These are phyloP conservation scores for Thraustochytrium sp. DNA, from an alignment of 352 stramenopile species.

Conservation along the genomic window DNA sequence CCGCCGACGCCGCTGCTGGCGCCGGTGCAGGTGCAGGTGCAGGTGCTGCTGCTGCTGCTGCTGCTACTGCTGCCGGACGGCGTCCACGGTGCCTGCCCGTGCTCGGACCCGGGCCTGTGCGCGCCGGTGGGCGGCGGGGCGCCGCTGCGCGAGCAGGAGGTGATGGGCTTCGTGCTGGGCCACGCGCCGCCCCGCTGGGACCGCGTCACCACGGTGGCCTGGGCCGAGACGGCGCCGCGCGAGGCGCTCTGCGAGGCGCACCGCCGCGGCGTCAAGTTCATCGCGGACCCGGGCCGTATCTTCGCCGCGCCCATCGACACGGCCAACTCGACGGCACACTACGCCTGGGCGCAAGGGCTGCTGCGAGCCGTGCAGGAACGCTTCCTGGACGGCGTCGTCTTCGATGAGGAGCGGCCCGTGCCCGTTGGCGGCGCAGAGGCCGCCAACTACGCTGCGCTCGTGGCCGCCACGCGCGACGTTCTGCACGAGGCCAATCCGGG, in stretches of 20 bases:
- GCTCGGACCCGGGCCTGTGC: not conserved
- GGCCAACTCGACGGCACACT: not conserved
- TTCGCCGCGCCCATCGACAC: not conserved
- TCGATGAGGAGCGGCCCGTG: slow-evolving; percentile 25
- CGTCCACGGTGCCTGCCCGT: not conserved
- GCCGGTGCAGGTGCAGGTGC: not conserved
- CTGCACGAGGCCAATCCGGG: slow-evolving; percentile 15
- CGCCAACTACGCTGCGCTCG: not conserved
- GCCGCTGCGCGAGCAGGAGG: not conserved
- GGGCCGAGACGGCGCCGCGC: not conserved
- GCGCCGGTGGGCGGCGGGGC: not conserved
- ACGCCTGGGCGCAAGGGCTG: not conserved
- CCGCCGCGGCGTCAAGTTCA: not conserved
- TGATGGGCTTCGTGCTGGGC: not conserved
- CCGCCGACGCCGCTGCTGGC: too few relatives aligned
- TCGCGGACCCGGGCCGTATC: not conserved
- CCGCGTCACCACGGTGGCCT: not conserved
- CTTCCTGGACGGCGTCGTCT: slow-evolving; percentile 7
- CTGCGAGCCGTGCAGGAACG: not conserved
- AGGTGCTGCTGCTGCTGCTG: not conserved
- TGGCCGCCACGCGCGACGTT: slow-evolving; percentile 1
- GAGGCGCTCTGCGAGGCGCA: not conserved
- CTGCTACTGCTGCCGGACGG: not conserved
- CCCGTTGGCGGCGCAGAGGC: not conserved
- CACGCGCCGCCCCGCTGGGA: not conserved